phyloP scores from a whole-genome alignment of 371 early-diverging fungal genomes.

The Furculomyces boomerangus region DNA sequence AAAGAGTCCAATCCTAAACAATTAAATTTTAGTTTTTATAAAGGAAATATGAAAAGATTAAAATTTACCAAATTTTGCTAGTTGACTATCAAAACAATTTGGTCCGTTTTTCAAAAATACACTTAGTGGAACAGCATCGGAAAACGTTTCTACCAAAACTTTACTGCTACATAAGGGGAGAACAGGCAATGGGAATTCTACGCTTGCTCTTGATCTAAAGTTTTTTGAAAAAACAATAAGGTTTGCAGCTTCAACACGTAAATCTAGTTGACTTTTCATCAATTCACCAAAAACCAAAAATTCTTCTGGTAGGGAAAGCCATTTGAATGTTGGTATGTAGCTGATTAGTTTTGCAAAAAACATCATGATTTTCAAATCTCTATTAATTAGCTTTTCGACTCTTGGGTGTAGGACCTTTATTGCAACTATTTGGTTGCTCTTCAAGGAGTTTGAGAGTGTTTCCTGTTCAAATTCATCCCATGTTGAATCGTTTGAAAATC shows the following conservation, averaged over 20 bases:
- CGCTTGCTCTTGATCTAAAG: slow-evolving; percentile 33
- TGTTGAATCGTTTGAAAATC: neutral
- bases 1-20: slow-evolving; percentile 46
- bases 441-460: neutral
- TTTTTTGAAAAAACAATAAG: slow-evolving; percentile 45
- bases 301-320: slow-evolving; percentile 76
- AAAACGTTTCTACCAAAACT: slow-evolving; percentile 70
- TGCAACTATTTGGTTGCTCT: slow-evolving; percentile 40
- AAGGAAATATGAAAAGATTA: neutral
- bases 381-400: slow-evolving; percentile 39
- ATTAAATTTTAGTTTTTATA: neutral
- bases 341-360: slow-evolving; percentile 44
- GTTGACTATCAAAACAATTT: slow-evolving; percentile 40
- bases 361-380: slow-evolving; percentile 65
- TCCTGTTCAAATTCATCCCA: neutral
- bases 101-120: slow-evolving; percentile 39
- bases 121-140: slow-evolving; percentile 53
- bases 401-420: slow-evolving; percentile 89
- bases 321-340: slow-evolving; percentile 51
- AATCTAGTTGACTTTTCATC: slow-evolving; percentile 82
- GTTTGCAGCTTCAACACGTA: slow-evolving; percentile 66
- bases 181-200: slow-evolving; percentile 56
- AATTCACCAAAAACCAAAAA: slow-evolving; percentile 71
- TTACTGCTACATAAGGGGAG: slow-evolving; percentile 34
- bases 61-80: slow-evolving; percentile 29